A percentile compares a stretch with the other conserved stretches of the same genome.
These are phyloP conservation scores for Aureobasidium vineae DNA, from an alignment of 2,329 filamentous ascomycete genomes.

Conservation along the genomic window DNA sequence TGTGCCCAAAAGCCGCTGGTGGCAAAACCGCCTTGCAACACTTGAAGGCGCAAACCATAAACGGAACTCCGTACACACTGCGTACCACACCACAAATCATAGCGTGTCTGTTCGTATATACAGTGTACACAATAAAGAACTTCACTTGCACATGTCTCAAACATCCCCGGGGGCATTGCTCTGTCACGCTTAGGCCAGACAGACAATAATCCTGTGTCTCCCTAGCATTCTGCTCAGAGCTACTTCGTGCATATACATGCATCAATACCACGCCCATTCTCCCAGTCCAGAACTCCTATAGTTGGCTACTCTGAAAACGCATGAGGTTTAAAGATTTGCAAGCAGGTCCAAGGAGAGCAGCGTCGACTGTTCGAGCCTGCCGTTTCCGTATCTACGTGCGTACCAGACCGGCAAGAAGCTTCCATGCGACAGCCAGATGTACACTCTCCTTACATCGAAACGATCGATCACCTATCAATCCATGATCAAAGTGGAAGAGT, in stretches of 20 bases:
- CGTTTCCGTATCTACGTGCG: not conserved
- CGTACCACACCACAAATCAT: not conserved
- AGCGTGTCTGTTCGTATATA: no score
- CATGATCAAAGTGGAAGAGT: not conserved
- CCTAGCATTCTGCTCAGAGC: not conserved
- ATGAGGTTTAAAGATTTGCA: not conserved
- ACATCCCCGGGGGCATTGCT: not conserved
- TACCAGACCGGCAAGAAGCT: not conserved
- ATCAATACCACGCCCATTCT: not conserved
- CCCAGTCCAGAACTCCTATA: not conserved
- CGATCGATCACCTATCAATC: not conserved
- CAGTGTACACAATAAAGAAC: no score
- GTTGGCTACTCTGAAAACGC: not conserved
- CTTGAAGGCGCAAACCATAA: not conserved
- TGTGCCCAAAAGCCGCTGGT: no score
- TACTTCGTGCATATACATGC: not conserved
- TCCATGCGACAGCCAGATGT: not conserved
- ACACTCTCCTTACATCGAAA: not conserved
- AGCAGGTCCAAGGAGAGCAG: not conserved
- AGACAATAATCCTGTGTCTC: not conserved
- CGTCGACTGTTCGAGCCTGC: not conserved
- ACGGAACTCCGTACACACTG: not conserved
- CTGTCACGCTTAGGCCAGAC: not conserved
- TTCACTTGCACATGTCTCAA: not conserved
- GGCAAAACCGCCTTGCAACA: no score